Conservation (phyloP, 306 rosid species). For the Rubus parviflorus region DNA sequence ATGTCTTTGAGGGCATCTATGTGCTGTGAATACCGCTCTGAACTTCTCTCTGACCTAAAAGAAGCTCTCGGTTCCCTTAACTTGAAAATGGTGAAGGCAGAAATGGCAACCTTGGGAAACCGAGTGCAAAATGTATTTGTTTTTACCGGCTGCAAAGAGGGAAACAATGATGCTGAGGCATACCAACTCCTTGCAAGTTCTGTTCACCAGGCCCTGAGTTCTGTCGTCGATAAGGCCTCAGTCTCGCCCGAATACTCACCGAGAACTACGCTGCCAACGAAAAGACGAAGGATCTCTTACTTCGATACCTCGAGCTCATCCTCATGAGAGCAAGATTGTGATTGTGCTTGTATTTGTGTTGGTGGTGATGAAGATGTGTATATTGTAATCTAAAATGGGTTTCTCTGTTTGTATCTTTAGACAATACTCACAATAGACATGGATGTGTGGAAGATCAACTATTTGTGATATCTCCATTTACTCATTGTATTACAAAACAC, state of each 20-base stretch:
- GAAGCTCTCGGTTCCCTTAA: constrained; percentile 61
- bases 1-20: constrained; percentile 60
- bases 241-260: constrained; percentile 61
- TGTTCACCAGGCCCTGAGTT: constrained; percentile 56
- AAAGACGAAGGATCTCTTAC: constrained; percentile 54
- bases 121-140: constrained; percentile 61
- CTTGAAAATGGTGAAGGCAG: constrained; percentile 55
- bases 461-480: constrained; percentile 1
- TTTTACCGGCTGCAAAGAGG: constrained; percentile 45
- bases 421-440: constrained; percentile 5
- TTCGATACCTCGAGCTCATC: constrained; percentile 52
- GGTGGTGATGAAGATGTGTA: neutral
- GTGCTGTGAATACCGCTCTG: constrained; percentile 67
- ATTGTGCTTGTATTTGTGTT: neutral
- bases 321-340: constrained; percentile 25
- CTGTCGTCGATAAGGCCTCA: constrained; percentile 65
- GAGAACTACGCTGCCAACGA: constrained; percentile 45
- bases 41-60: constrained; percentile 66
- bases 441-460: constrained; percentile 15
- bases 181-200: constrained; percentile 42
- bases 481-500: neutral
- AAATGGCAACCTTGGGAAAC: constrained; percentile 72
- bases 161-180: constrained; percentile 30
- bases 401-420: neutral
- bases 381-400: neutral